Base-by-base conservation (phyloP, 2,329 filamentous ascomycete species). In the Botrytis paeoniae region DNA sequence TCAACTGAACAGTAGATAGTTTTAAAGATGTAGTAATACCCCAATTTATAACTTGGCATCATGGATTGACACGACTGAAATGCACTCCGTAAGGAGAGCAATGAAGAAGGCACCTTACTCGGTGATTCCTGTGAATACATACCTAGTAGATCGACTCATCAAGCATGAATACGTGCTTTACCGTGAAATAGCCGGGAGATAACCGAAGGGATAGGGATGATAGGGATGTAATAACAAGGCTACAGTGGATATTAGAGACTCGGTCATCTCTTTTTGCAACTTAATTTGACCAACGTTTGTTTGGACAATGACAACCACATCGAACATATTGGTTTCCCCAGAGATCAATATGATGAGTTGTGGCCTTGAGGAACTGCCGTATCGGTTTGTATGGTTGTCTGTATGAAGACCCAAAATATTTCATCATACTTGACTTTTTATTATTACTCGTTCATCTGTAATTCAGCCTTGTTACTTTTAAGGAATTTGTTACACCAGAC, bases 171-270 rank as follows among this genome's bases (percentile, higher is more conserved):
- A 45, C 5, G 2, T 63, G 39, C 16, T 45, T 14, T 35, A 35
- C 62, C 65, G n/a, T 57, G 39, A 51, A 69, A 69, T 57, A 69
- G 35, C 65, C 65, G 65, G 20, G 12, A 22, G 62, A 68, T 57
- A 68, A 29, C 32, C 64, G 64, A 68, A 39, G 35, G 29, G 64
- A 68, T 68, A 41, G 65, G 35, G 45, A 68, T 68, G 48, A 20
- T n/a, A 39, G 25, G 64, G 64, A 29, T 57, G 51, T 57, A 29
- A 57, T 8, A 57, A 64, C 65, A 69, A 69, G 48, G 48, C 48
- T 69, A 69, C 20, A 54, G 64, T 68, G 64, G 64, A 57, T 35
- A 54, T 45, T 25, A 22, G n/a, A 43, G 25, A 57, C n/a, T 54
- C 51, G 14, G 51, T 16, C 51, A 18, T 63, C 37, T n/a, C 37